These are phyloP conservation scores for Calonectria pseudoreteaudii DNA, from an alignment of 2,329 filamentous ascomycete genomes.

Conservation along the genomic window DNA sequence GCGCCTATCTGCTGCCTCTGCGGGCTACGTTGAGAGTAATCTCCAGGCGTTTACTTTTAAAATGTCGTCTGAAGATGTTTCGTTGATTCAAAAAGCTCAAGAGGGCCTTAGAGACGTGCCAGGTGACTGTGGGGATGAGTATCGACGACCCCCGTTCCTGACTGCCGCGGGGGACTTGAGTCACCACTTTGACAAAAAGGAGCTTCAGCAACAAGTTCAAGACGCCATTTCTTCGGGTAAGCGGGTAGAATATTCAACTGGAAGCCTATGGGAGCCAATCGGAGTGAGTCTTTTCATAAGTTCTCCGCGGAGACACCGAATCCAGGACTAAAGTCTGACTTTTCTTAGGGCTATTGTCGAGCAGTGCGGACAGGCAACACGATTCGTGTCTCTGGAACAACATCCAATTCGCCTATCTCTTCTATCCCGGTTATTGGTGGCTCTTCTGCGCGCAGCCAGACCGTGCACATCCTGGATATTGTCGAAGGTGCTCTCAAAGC, in stretches of 20 bases:
- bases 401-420: not conserved
- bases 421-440: not conserved
- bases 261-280: not conserved
- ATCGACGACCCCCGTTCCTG: not conserved
- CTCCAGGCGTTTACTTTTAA: not conserved
- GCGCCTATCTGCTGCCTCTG: not conserved
- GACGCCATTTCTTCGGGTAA: not conserved
- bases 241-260: not conserved
- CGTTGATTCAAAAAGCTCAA: not conserved
- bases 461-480: not conserved
- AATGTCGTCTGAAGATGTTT: not conserved
- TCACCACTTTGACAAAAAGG: not conserved
- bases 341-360: constrained; percentile 1
- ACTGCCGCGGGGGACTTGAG: not conserved
- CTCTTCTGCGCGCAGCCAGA: not conserved
- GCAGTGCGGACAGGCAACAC: not conserved
- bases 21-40: not conserved
- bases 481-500: not conserved
- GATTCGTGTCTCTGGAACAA: constrained; percentile 8
- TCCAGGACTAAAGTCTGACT: not conserved
- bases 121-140: constrained; percentile 1
- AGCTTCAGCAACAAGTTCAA: not conserved
- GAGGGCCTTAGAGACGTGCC: not conserved
- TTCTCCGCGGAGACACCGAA: not conserved
- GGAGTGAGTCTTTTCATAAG: not conserved